These are phyloP conservation scores for Fagopyrum esculentum DNA, from an alignment of 148 eudicot species.

Conservation along the genomic window DNA sequence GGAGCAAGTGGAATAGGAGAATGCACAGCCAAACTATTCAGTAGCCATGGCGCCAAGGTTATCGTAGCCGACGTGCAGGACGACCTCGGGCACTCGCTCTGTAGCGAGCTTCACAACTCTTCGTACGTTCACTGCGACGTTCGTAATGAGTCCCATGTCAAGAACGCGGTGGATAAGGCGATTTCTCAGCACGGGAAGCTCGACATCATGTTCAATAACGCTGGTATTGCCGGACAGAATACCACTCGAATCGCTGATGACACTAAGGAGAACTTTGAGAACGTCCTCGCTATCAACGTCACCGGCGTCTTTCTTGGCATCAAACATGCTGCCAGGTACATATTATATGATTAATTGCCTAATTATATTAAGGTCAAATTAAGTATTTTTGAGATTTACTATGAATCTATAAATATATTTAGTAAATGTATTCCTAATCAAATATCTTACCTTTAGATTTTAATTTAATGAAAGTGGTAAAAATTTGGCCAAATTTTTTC, in stretches of 20 bases:
- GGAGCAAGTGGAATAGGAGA: slow-evolving; percentile 65
- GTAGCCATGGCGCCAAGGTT: slow-evolving; percentile 50
- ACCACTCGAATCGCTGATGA: slow-evolving; percentile 38
- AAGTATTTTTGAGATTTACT: too few species aligned
- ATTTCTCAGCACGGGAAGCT: slow-evolving; percentile 38
- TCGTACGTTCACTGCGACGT: slow-evolving; percentile 51
- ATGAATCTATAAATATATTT: too few species aligned
- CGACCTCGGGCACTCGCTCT: slow-evolving; percentile 31
- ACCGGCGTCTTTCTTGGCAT: slow-evolving; percentile 40
- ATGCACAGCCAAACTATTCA: slow-evolving; percentile 33
- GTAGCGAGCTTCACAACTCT: slow-evolving; percentile 30
- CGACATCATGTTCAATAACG: slow-evolving; percentile 47
- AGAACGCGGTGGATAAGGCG: slow-evolving; percentile 36
- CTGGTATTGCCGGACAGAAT: slow-evolving; percentile 34
- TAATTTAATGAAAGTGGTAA: too few species aligned
- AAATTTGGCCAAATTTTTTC: too few species aligned
- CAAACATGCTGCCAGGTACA: slow-evolving; percentile 53
- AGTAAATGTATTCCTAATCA: too few species aligned
- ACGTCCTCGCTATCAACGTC: slow-evolving; percentile 40
- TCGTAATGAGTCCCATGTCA: slow-evolving; percentile 31
- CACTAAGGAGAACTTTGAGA: slow-evolving; percentile 36
- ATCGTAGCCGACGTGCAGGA: slow-evolving; percentile 49
- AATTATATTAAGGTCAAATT: too few species aligned
- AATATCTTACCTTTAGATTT: too few species aligned
- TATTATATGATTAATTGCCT: neutral